These are phyloP conservation scores for Starmerella vitae DNA, from an alignment of 805 yeast species.

Conservation along the genomic window DNA sequence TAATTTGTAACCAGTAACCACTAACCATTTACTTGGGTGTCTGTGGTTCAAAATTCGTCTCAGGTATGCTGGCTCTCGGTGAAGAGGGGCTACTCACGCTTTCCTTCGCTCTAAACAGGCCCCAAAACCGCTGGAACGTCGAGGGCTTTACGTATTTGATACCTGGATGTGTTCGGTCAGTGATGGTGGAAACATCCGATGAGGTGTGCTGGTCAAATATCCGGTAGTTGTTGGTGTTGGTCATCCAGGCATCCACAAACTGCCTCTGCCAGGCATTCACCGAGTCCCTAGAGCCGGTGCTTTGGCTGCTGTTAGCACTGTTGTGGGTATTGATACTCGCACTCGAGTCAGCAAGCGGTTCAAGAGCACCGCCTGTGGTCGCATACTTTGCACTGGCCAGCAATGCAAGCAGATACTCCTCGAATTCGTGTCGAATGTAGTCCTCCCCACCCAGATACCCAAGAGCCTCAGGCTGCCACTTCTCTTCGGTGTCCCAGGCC, in stretches of 20 bases:
- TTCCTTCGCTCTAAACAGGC: slow-evolving; percentile 8
- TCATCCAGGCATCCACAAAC: slow-evolving; percentile 42
- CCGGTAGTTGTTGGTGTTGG: slow-evolving; percentile 37
- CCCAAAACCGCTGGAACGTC: slow-evolving; percentile 14
- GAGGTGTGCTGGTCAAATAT: slow-evolving; percentile 47
- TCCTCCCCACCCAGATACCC: slow-evolving; percentile 70
- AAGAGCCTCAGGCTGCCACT: slow-evolving; percentile 32
- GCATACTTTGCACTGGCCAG: slow-evolving; percentile 57
- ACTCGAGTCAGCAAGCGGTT: slow-evolving; percentile 22
- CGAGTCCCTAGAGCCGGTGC: slow-evolving; percentile 16
- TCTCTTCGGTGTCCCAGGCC: slow-evolving; percentile 32
- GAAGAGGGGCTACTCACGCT: background rate
- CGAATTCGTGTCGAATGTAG: slow-evolving; percentile 73
- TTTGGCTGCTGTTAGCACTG: background rate
- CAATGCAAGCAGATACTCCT: slow-evolving; percentile 72
- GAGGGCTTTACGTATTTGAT: slow-evolving; percentile 10
- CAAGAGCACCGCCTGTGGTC: background rate
- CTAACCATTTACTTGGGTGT: too few species aligned
- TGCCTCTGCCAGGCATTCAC: slow-evolving; percentile 32
- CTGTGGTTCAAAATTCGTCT: too few species aligned
- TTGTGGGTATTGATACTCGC: background rate
- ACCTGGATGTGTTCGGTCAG: slow-evolving; percentile 14
- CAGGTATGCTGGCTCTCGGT: too few species aligned
- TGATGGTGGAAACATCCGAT: slow-evolving; percentile 4
- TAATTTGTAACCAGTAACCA: too few species aligned